phyloP scores from a whole-genome alignment of 2,329 filamentous ascomycete species.

The Fusarium buxicola region DNA sequence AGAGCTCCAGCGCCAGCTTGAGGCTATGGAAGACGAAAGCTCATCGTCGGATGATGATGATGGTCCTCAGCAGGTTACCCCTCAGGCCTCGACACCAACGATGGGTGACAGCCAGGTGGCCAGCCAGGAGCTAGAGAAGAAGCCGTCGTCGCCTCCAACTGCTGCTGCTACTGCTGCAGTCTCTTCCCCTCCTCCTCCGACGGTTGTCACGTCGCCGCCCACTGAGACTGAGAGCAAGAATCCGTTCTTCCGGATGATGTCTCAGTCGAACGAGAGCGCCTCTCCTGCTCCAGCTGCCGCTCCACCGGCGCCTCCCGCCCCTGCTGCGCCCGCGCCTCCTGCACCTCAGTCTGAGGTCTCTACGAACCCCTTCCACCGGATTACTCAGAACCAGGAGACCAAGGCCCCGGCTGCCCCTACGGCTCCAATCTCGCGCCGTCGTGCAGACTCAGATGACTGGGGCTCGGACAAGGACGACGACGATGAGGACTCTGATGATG shows the following conservation, averaged over 20 bases:
- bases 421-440: constrained; percentile 64
- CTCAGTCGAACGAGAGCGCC: constrained; percentile 69
- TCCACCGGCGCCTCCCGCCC: constrained; percentile 53
- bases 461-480: constrained; percentile 75
- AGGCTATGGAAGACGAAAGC: constrained; percentile 77
- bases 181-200: constrained; percentile 58
- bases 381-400: constrained; percentile 76
- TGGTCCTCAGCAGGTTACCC: constrained; percentile 75
- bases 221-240: constrained; percentile 86
- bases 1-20: constrained; percentile 88
- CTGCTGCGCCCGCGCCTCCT: constrained; percentile 52
- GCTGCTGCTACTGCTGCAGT: constrained; percentile 51
- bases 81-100: constrained; percentile 70
- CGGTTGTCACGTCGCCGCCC: constrained; percentile 64
- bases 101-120: constrained; percentile 62
- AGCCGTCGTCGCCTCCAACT: constrained; percentile 60
- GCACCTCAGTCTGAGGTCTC: constrained; percentile 68
- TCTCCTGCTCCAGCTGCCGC: constrained; percentile 58
- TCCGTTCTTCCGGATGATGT: constrained; percentile 92
- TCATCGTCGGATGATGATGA: constrained; percentile 87
- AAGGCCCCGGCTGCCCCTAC: constrained; percentile 62
- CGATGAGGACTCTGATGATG: constrained; percentile 70
- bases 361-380: constrained; percentile 96
- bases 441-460: constrained; percentile 78
- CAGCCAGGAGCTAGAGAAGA: constrained; percentile 66